A percentile compares a stretch with the other conserved stretches of the same genome.
Conservation (phyloP, 768 basidiomycete species). For the Panaeolus papilionaceus region DNA sequence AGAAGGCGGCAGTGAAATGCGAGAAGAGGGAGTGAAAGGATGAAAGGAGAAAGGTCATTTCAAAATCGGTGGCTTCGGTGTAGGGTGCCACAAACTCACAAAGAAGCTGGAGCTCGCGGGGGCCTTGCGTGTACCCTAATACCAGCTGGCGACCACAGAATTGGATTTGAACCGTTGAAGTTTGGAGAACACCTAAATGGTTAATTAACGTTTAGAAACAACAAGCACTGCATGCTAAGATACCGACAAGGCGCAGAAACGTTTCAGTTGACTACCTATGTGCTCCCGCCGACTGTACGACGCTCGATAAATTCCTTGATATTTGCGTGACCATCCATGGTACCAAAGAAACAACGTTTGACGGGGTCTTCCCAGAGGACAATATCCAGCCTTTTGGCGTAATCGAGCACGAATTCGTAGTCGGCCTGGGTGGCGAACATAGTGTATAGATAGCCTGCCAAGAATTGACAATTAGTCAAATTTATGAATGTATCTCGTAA, state of each 20-base stretch:
- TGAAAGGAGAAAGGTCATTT: constrained; percentile 18
- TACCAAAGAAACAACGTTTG: constrained; percentile 85
- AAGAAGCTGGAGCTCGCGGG: constrained; percentile 15
- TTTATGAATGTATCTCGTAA: constrained; percentile 29
- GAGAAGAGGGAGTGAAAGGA: constrained; percentile 17
- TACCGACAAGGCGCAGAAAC: constrained; percentile 21
- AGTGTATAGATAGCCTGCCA: constrained; percentile 84
- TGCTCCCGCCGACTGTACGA: constrained; percentile 45
- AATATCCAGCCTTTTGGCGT: constrained; percentile 82
- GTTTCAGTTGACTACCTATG: constrained; percentile 29
- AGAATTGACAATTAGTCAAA: constrained; percentile 29
- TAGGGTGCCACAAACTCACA: constrained; percentile 21
- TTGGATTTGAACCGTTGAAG: constrained; percentile 21
- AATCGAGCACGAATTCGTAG: constrained; percentile 85
- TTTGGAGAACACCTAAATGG: constrained; percentile 32
- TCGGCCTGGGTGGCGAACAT: constrained; percentile 87
- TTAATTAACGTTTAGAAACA: constrained; percentile 29
- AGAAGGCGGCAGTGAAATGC: constrained; percentile 18
- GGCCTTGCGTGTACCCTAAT: constrained; percentile 8
- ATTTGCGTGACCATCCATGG: constrained; percentile 75
- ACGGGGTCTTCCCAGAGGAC: constrained; percentile 82
- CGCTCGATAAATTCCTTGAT: constrained; percentile 84
- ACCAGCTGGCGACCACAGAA: constrained; percentile 10
- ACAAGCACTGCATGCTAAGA: constrained; percentile 27
- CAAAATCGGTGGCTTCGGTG: constrained; percentile 6